These are phyloP conservation scores for Citrullus colocynthis DNA, from an alignment of 306 rosid species.

Conservation along the genomic window DNA sequence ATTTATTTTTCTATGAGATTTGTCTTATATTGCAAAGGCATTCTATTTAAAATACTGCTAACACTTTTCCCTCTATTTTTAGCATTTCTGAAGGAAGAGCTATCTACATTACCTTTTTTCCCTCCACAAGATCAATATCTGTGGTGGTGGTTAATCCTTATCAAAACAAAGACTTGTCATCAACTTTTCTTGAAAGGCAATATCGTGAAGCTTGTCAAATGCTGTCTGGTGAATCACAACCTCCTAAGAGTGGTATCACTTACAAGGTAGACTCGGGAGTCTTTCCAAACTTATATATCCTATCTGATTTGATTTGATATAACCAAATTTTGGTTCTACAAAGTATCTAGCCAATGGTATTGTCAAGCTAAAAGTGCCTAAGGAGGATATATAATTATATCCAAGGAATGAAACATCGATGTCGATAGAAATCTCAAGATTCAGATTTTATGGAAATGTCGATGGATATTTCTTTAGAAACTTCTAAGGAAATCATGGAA, in stretches of 20 bases:
- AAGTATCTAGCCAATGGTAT: not conserved
- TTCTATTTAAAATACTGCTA: not conserved
- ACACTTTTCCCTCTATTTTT: constrained; percentile 13
- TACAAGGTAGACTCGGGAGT: constrained; percentile 38
- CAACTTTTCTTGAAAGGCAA: constrained; percentile 65
- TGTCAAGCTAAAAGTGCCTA: not conserved
- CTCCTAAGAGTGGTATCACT: constrained; percentile 34
- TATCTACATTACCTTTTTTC: constrained; percentile 60
- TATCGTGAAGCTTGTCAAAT: constrained; percentile 73
- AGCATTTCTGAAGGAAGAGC: constrained; percentile 88
- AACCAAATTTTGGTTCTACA: not conserved
- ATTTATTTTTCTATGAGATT: not conserved
- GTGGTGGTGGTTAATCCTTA: constrained; percentile 82
- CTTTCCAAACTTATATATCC: not conserved
- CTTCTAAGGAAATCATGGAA: too few relatives aligned
- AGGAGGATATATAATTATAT: not conserved
- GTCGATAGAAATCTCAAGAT: too few relatives aligned
- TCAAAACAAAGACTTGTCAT: constrained; percentile 75
- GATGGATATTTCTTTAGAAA: too few relatives aligned
- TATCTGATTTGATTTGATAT: not conserved
- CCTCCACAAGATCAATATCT: constrained; percentile 47
- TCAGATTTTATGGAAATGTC: too few relatives aligned
- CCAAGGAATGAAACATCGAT: too few relatives aligned
- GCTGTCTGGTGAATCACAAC: constrained; percentile 48
- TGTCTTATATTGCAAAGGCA: not conserved